Base-by-base conservation (phyloP, 306 rosid species). In the Prunus campanulata region DNA sequence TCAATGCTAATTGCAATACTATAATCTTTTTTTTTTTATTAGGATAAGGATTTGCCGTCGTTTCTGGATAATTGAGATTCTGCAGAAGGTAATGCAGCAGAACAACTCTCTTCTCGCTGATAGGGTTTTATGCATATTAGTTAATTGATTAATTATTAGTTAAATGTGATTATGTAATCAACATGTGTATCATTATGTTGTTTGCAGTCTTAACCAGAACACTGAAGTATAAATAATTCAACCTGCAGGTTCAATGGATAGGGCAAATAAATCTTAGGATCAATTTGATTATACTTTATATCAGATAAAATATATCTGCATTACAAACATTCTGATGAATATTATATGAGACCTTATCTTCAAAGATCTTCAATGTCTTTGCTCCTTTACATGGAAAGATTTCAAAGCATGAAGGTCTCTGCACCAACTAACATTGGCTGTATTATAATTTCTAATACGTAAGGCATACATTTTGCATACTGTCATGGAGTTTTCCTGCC, bases 401-500 rank as follows among this genome's bases (percentile, higher is more conserved):
- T 65, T 32, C 70, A 6, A 65, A 19, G 70, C 15, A 32, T 32
- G 48, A 30, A 64, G 48, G 47, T 64, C 48, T 62, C 44, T 63
- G 25, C 35, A 64, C 25, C 68, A 32, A 32, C 66, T 13, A 27
- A 13, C 24, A 11, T 18, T 32, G 25, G 68, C 68, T 0, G 48
- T 32, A 65, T 65, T 65, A 25, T 5, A 18, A 54, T 49, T 54
- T 16, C 59, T 12, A 65, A 65, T 20, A 65, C 69, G 48, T 65
- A 39, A 65, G 10, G 25, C 48, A 65, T 65, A 65, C 50, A 24
- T 18, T 18, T 35, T 48, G 77, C 62, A 35, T 22, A 75, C 50
- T 68, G 27, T 75, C 76, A 69, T 62, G 68, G 84, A 68, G 61
- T 62, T 75, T 77, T 74, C 77, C 73, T 51, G 52, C 72, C 25